These are phyloP conservation scores for Barnettozyma vustinii DNA, from an alignment of 805 yeast genomes.

Conservation along the genomic window DNA sequence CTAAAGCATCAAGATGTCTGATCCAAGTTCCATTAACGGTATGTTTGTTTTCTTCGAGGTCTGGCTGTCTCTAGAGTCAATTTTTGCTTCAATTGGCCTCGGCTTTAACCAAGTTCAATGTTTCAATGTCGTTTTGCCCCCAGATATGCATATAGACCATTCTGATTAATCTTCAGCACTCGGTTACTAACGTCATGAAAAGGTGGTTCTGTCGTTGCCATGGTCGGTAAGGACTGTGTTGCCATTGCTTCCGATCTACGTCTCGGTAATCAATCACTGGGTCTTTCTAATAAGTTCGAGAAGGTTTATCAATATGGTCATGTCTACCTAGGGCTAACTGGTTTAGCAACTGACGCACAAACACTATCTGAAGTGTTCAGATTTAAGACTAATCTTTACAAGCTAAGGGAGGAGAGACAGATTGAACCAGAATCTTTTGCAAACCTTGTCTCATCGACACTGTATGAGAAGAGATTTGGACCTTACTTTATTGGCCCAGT, in stretches of 20 bases:
- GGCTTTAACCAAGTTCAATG: neutral
- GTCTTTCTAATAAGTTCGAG: constrained; percentile 88
- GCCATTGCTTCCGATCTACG: constrained; percentile 96
- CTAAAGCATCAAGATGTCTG: constrained; percentile 45
- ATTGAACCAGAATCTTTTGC: constrained; percentile 95
- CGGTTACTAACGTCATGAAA: constrained; percentile 12
- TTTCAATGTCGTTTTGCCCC: neutral
- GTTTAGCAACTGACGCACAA: constrained; percentile 89
- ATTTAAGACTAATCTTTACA: constrained; percentile 81
- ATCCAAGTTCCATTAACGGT: constrained; percentile 75
- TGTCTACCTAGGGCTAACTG: constrained; percentile 87
- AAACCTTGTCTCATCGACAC: constrained; percentile 81
- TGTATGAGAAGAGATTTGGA: constrained; percentile 89
- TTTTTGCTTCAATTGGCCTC: neutral
- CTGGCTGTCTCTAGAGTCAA: neutral
- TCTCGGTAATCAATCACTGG: constrained; percentile 88
- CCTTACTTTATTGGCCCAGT: constrained; percentile 97
- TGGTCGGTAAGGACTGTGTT: constrained; percentile 97
- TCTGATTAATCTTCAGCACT: neutral
- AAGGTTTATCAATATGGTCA: constrained; percentile 84
- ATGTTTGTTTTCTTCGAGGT: constrained; percentile 23
- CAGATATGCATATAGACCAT: neutral
- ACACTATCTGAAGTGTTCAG: constrained; percentile 75
- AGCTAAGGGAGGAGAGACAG: constrained; percentile 82
- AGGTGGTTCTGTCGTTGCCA: constrained; percentile 97